These are phyloP conservation scores for Salix arbutifolia DNA, from an alignment of 345 rosid species.

Conservation along the genomic window DNA sequence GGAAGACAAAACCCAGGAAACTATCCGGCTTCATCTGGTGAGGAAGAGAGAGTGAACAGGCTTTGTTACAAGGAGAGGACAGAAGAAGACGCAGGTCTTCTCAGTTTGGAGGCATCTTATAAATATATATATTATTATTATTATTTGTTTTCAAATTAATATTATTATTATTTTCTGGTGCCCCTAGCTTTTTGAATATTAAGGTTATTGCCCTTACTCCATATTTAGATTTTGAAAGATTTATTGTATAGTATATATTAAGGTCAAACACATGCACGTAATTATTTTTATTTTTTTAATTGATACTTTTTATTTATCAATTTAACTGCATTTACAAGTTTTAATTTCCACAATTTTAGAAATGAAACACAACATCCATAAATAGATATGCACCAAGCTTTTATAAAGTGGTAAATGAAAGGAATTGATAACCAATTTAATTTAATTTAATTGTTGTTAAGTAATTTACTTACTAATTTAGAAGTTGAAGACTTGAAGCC, in stretches of 20 bases:
- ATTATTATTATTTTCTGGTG: background rate
- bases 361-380: background rate
- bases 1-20: constrained; percentile 39
- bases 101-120: constrained; percentile 12
- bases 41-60: background rate
- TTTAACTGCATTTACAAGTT: too few species aligned
- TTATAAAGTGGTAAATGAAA: background rate
- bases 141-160: background rate
- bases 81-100: constrained; percentile 11
- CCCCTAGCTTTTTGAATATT: constrained; percentile 17
- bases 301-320: background rate
- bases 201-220: constrained; percentile 7
- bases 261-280: background rate
- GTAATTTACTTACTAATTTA: background rate
- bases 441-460: background rate
- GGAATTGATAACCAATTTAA: background rate
- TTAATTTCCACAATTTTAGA: too few species aligned
- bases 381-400: background rate
- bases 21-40: constrained; percentile 30
- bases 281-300: background rate
- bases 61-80: background rate
- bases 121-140: background rate
- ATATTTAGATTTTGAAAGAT: background rate
- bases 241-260: background rate
- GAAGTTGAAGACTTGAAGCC: background rate